Conservation (phyloP, 306 rosid genomes). For the Castanospermum australe region DNA sequence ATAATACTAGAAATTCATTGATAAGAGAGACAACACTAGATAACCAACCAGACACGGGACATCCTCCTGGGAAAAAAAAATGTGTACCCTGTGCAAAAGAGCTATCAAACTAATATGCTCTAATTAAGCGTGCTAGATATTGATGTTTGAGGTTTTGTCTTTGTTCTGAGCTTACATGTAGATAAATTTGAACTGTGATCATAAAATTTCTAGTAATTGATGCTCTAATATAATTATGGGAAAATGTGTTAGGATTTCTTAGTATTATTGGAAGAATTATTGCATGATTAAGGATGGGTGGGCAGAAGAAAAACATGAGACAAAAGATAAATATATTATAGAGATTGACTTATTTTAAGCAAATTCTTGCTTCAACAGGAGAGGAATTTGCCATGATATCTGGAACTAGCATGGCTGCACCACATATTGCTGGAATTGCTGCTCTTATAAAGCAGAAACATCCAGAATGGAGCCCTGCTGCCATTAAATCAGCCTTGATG, state of each 20-base stretch:
- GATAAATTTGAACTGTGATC: neutral
- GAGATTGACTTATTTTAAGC: slow-evolving; percentile 11
- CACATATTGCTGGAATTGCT: slow-evolving; percentile 96
- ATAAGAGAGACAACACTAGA: neutral
- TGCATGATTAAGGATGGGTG: neutral
- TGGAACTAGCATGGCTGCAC: slow-evolving; percentile 99
- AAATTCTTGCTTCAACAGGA: slow-evolving; percentile 49
- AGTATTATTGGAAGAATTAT: slow-evolving; percentile 17
- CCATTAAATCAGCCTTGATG: slow-evolving; percentile 95
- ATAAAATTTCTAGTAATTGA: neutral
- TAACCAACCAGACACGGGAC: neutral
- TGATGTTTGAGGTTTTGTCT: slow-evolving; percentile 21
- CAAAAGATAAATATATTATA: neutral
- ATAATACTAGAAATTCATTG: neutral
- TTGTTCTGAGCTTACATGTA: neutral
- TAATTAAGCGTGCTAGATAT: neutral
- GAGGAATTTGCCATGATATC: slow-evolving; percentile 97
- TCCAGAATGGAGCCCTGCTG: slow-evolving; percentile 98
- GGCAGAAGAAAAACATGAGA: neutral
- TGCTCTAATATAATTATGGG: neutral
- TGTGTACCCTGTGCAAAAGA: neutral
- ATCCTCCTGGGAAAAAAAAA: neutral
- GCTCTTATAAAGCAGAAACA: slow-evolving; percentile 95
- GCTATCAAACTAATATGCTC: neutral
- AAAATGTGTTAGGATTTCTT: neutral